Base-by-base conservation (phyloP, 2,329 filamentous ascomycete genomes). In the Trichocomaceae sp. region DNA sequence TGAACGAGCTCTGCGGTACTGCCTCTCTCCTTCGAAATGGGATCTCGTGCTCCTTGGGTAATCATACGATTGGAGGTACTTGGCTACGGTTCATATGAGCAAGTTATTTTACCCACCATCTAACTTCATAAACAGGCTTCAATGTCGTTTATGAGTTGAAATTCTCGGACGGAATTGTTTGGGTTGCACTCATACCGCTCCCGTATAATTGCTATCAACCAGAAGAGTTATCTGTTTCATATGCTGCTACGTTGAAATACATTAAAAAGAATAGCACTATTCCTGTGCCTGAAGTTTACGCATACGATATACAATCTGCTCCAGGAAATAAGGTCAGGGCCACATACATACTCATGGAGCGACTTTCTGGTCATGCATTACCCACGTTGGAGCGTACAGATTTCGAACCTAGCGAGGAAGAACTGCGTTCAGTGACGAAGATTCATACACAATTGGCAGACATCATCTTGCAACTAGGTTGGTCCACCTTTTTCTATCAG, bases 381-480 rank as follows among this genome's bases (percentile, higher is more conserved):
- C 47, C 47, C 12, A 50, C 31, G 9, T 39, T 51, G 5, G 37
- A 44, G 15, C 22, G 48, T 12, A 51, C 13, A 22, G 23, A 15
- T 22, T 37, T 41, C 19, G 33, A 50, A 5, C 12, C 29, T n/a
- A 39, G 20, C 20, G 33, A 39, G 12, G 35, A 50, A 29, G 48
- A 50, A 17, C 15, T 50, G n/a, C 6, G 2, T n/a, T 0, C 19
- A 12, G 49, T 33, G 2, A 51, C 9, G 9, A 45, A 51, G 23
- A 23, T 51, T 17, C 49, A 51, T 20, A 44, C 49, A 20, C 49
- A 51, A 15, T 17, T 51, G 37, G 20, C 39, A 29, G 49, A 45
- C 33, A 51, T 51, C 7, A 35, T 51, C 13, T n/a, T 51, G 39
- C 35, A 51, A 20, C 45, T 51, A 45, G 49, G 49, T 51, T n/a